These are phyloP conservation scores for Prunus kanzakura DNA, from an alignment of 306 rosid species.

Conservation along the genomic window DNA sequence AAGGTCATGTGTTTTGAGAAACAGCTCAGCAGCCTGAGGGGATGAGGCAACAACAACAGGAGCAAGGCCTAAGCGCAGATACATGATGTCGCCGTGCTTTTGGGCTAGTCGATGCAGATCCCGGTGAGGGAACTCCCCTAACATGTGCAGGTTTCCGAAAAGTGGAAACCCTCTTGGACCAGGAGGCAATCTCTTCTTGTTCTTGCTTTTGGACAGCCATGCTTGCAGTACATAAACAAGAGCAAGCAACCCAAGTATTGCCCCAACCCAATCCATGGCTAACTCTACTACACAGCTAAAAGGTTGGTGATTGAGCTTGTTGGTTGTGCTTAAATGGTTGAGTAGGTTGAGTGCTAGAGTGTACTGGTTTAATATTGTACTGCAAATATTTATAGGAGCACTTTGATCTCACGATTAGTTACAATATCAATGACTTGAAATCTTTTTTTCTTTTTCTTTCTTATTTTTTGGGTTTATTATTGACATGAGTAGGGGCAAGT, in stretches of 20 bases:
- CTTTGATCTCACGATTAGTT: background rate
- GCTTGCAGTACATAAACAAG: slow-evolving; percentile 29
- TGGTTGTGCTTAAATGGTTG: background rate
- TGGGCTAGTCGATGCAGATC: slow-evolving; percentile 48
- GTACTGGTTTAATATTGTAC: background rate
- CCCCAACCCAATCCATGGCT: slow-evolving; percentile 30
- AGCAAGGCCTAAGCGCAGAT: slow-evolving; percentile 47
- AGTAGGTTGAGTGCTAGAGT: background rate
- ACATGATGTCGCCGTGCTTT: slow-evolving; percentile 61
- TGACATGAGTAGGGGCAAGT: background rate
- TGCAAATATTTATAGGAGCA: background rate
- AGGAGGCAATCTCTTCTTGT: slow-evolving; percentile 46
- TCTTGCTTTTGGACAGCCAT: slow-evolving; percentile 25
- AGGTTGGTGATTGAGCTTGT: background rate
- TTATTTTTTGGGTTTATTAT: background rate
- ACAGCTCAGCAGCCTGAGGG: slow-evolving; percentile 61
- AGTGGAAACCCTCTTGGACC: slow-evolving; percentile 72
- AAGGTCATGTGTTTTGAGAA: slow-evolving; percentile 62
- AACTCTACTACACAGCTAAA: background rate
- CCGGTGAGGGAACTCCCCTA: slow-evolving; percentile 52
- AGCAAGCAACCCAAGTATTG: slow-evolving; percentile 23
- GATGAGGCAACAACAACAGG: slow-evolving; percentile 62
- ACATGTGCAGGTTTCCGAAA: slow-evolving; percentile 49
- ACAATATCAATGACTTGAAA: background rate
- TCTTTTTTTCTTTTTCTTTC: background rate